phyloP scores from a whole-genome alignment of 2,329 filamentous ascomycete genomes.

The Aureobasidium sp. region DNA sequence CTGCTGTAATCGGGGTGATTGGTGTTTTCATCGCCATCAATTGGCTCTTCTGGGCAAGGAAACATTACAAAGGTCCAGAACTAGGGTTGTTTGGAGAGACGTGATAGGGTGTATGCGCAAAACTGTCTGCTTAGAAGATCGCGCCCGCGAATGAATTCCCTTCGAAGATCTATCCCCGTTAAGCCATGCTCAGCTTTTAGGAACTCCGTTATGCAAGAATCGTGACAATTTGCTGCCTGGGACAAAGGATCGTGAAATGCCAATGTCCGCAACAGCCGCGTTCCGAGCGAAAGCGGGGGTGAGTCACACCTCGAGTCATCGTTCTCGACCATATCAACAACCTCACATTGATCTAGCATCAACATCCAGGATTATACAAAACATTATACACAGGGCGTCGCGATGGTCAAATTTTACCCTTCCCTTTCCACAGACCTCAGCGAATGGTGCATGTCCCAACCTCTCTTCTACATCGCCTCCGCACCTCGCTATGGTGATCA shows the following conservation, averaged over 20 bases:
- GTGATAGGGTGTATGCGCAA: too few relatives aligned
- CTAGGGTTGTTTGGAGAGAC: too few relatives aligned
- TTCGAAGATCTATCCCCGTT: too few relatives aligned
- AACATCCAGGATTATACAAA: not conserved
- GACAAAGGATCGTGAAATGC: not conserved
- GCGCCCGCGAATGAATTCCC: too few relatives aligned
- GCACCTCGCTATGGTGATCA: slow-evolving; percentile 61
- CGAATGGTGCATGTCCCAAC: slow-evolving; percentile 59
- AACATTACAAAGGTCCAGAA: too few relatives aligned
- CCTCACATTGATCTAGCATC: not conserved
- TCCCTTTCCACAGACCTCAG: slow-evolving; percentile 50
- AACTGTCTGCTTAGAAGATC: too few relatives aligned
- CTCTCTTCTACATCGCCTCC: slow-evolving; percentile 69
- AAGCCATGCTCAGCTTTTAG: too few relatives aligned
- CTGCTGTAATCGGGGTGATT: too few relatives aligned
- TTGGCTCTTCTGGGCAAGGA: too few relatives aligned
- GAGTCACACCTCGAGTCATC: not conserved
- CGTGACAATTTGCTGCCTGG: too few relatives aligned
- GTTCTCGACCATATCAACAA: not conserved
- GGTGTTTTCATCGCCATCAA: too few relatives aligned
- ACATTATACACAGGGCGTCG: not conserved
- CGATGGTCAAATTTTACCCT: slow-evolving; percentile 54
- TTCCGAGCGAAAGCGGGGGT: slow-evolving; percentile 6
- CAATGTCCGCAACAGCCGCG: not conserved
- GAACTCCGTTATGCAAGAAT: too few relatives aligned